Evolutionary conservation across 1,284 basidiomycete species (phyloP).

Genomic region (Cryptococcus floricola): DNA sequence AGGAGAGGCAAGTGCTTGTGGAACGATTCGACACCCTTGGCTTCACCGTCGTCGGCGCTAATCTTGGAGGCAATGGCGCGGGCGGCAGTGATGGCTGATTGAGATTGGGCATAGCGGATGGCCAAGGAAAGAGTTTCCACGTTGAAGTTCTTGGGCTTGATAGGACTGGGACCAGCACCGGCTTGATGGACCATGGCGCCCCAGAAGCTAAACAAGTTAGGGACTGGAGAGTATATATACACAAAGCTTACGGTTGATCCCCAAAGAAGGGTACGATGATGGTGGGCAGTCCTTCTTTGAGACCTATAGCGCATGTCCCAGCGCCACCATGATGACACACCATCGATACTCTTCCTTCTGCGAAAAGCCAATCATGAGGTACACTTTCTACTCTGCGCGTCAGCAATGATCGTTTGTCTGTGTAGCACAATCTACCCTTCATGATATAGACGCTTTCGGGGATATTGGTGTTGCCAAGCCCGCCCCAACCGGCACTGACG

Average conservation of each 20-base stretch:
- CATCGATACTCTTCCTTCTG: conserved; percentile 55
- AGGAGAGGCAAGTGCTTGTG: conserved; percentile 61
- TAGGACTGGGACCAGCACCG: conserved; percentile 62
- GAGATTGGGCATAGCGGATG: conserved; percentile 54
- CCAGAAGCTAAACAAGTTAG: conserved; percentile 48
- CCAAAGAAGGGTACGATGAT: conserved; percentile 66
- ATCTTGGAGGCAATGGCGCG: conserved; percentile 57
- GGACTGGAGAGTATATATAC: background rate
- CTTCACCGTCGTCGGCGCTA: conserved; percentile 56
- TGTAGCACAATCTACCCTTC: conserved; percentile 22
- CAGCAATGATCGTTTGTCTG: conserved; percentile 2
- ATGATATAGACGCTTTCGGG: conserved; percentile 60
- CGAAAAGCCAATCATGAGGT: conserved; percentile 70
- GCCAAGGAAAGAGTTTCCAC: conserved; percentile 57
- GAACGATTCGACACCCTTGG: conserved; percentile 57
- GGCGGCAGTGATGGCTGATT: conserved; percentile 54
- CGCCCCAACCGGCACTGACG: conserved; percentile 64
- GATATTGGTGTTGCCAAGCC: conserved; percentile 54
- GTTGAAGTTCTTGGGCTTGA: conserved; percentile 50
- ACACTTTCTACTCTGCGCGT: conserved; percentile 51
- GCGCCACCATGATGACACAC: conserved; percentile 65
- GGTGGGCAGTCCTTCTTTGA: conserved; percentile 62
- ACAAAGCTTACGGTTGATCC: conserved; percentile 54
- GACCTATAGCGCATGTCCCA: conserved; percentile 62
- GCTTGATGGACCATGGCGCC: conserved; percentile 60